Percentiles rank a stretch among this genome's conserved stretches.
phyloP scores from a whole-genome alignment of 2,329 filamentous ascomycete species.

The Aspergillus sp. region DNA sequence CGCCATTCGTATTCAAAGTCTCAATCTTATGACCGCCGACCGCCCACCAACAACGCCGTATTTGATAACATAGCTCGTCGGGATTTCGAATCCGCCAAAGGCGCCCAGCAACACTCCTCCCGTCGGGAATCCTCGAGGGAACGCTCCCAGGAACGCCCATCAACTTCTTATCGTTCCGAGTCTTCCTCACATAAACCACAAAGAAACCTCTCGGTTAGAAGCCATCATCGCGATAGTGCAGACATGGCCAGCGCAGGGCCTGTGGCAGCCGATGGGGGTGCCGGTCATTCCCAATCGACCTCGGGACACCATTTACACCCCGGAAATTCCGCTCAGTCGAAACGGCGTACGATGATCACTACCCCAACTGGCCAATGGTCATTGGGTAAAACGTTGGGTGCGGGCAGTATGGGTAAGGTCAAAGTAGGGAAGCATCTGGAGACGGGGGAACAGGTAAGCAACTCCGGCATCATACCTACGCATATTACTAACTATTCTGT shows the following conservation, averaged over 20 bases:
- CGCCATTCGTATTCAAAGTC: slow-evolving; percentile 45
- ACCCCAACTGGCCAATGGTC: slow-evolving; percentile 92
- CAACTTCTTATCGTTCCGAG: slow-evolving; percentile 57
- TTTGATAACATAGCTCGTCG: slow-evolving; percentile 63
- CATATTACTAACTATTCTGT: slow-evolving; percentile 1
- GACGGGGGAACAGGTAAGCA: slow-evolving; percentile 81
- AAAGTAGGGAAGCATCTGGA: slow-evolving; percentile 92
- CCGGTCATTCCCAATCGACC: slow-evolving; percentile 56
- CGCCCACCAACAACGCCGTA: slow-evolving; percentile 51
- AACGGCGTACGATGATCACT: slow-evolving; percentile 78
- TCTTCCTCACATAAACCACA: slow-evolving; percentile 53
- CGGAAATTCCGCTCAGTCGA: slow-evolving; percentile 45
- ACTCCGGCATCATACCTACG: neutral
- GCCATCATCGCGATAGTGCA: slow-evolving; percentile 48
- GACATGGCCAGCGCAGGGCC: slow-evolving; percentile 55
- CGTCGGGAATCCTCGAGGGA: slow-evolving; percentile 70
- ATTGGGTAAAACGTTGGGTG: slow-evolving; percentile 93
- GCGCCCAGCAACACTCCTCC: slow-evolving; percentile 61
- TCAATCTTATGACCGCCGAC: slow-evolving; percentile 51
- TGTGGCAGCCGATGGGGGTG: slow-evolving; percentile 57
- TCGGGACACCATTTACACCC: slow-evolving; percentile 36
- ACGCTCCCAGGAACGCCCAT: slow-evolving; percentile 50
- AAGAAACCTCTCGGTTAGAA: slow-evolving; percentile 45
- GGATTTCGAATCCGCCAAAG: slow-evolving; percentile 74
- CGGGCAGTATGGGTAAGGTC: slow-evolving; percentile 98